Base-by-base conservation (phyloP, 1,139 yeast genomes). In the Magnusiomyces suaveolens region DNA sequence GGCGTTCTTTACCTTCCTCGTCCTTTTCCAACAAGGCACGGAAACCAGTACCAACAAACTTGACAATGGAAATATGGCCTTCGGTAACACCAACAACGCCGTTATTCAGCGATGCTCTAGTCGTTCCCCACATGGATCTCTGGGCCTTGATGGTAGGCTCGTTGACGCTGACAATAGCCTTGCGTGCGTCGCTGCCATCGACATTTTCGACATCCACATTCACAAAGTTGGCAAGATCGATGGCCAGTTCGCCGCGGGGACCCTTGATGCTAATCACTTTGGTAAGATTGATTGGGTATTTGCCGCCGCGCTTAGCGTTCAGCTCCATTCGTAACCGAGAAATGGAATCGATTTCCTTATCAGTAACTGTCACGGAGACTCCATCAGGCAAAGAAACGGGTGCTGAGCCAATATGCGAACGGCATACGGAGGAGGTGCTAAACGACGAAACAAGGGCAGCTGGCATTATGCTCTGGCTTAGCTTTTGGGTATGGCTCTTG, bases 31-130 rank as follows among this genome's bases (percentile, higher is more conserved):
- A 71, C 43, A 79, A 74, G 2, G 95, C 96, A 71, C 97, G 83
- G 77, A 87, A 94, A 67, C 99, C 99, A 18, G 97, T 92, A 62
- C 99, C 99, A 26, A 89, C 96, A 63, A 94, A 85, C 70, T 83
- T 86, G 60, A 94, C 78, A 57, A 90, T 84, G 43, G 95, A 81
- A 43, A 89, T 73, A 68, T 92, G 97, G 16, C 97, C 97, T 63
- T 90, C 97, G 46, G 88, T 80, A 39, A 89, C 95, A 51, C 99
- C 99, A 51, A 80, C 75, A 43, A 92, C 76, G 63, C 85, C 80
- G 71, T 92, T 92, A 64, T 82, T 81, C 52, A 94, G 69, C 57
- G 84, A 75, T 0, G 95, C 79, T 66, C 98, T 80, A 51, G 87
- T 78, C 8, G 98, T 92, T 16, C 98, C 99, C 98, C 98, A 94